These are phyloP conservation scores for Boletus patriciae DNA, from an alignment of 768 basidiomycete genomes.

Conservation along the genomic window DNA sequence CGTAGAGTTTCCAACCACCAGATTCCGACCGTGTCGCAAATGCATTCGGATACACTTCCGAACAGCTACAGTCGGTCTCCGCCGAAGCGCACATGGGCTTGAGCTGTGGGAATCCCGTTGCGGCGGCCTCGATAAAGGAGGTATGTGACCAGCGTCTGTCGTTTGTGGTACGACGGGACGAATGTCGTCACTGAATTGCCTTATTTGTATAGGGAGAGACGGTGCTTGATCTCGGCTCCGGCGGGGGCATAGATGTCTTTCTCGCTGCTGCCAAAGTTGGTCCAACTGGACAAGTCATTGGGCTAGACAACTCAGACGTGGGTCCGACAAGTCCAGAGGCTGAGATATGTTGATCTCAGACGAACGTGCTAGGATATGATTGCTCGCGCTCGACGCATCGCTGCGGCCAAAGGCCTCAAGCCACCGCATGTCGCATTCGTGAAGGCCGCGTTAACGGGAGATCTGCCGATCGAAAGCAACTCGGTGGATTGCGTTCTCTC, in stretches of 20 bases:
- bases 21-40: constrained; percentile 20
- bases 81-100: constrained; percentile 48
- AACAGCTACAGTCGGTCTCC: constrained; percentile 45
- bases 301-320: constrained; percentile 53
- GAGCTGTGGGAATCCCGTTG: constrained; percentile 55
- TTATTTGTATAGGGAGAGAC: constrained; percentile 47
- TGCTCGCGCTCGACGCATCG: constrained; percentile 45
- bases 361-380: constrained; percentile 48
- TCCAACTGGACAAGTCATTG: constrained; percentile 48
- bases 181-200: background rate
- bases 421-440: constrained; percentile 54
- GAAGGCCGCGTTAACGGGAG: constrained; percentile 40
- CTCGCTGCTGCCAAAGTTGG: constrained; percentile 53
- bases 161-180: too few species aligned
- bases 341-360: background rate
- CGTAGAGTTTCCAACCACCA: background rate
- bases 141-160: constrained; percentile 26
- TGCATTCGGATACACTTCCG: constrained; percentile 48
- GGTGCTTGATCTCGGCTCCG: constrained; percentile 57
- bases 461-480: constrained; percentile 47
- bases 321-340: background rate
- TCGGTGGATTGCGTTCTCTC: constrained; percentile 57
- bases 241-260: constrained; percentile 57
- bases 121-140: constrained; percentile 45
- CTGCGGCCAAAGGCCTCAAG: constrained; percentile 38